These are phyloP conservation scores for Zizania palustris DNA, from an alignment of 202 grass and related monocot species.

Conservation along the genomic window DNA sequence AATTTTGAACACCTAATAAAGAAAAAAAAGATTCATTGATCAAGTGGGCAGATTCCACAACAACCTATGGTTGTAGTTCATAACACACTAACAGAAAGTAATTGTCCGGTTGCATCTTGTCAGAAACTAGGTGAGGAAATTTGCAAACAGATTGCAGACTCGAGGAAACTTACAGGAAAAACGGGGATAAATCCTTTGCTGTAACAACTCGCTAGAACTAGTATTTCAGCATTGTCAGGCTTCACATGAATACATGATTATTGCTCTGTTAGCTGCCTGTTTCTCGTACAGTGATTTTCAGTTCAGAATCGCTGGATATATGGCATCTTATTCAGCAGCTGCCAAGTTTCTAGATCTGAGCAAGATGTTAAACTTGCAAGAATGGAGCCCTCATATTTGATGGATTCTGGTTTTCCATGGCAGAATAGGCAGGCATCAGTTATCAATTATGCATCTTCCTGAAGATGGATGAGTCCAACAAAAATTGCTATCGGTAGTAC, in stretches of 20 bases:
- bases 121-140: background rate
- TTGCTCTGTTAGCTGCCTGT: conserved; percentile 6
- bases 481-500: conserved; percentile 56
- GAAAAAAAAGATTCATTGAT: background rate
- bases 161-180: background rate
- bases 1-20: background rate
- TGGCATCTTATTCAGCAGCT: conserved; percentile 18
- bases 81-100: background rate
- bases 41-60: conserved; percentile 7
- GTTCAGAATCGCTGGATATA: conserved; percentile 15
- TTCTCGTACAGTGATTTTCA: conserved; percentile 18
- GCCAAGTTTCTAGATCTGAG: conserved; percentile 32
- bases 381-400: background rate
- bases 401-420: background rate
- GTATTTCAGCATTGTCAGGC: conserved; percentile 8
- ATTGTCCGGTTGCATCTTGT: background rate
- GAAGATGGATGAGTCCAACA: conserved; percentile 8
- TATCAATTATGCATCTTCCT: background rate
- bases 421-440: conserved; percentile 12
- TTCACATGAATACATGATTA: background rate
- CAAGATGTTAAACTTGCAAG: background rate
- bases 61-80: background rate
- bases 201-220: conserved; percentile 5
- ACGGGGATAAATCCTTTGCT: background rate
- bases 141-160: background rate